These are phyloP conservation scores for Pseudogymnoascus sp. DNA, from an alignment of 2,329 filamentous ascomycete genomes.

Conservation along the genomic window DNA sequence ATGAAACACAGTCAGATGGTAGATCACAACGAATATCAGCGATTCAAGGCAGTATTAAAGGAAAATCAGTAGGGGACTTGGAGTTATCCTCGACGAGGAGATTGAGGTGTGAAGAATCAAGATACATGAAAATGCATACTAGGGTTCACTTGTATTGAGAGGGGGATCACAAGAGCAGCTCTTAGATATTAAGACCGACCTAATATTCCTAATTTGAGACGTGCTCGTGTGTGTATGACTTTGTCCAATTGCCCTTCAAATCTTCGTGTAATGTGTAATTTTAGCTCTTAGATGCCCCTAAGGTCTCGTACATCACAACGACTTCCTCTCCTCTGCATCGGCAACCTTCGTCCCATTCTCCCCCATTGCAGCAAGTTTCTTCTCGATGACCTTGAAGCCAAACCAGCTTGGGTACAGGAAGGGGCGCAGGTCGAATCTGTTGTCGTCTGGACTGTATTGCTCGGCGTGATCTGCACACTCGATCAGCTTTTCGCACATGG, in stretches of 20 bases:
- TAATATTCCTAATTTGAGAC: no score
- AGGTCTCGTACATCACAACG: background rate
- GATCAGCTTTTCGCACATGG: background rate
- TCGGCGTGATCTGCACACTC: conserved; percentile 26
- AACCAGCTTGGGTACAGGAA: conserved; percentile 41
- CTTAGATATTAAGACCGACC: no score
- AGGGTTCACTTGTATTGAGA: no score
- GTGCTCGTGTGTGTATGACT: no score
- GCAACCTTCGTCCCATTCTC: conserved; percentile 23
- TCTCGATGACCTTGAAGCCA: conserved; percentile 40
- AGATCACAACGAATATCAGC: no score
- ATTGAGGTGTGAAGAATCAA: no score
- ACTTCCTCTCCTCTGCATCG: conserved; percentile 13
- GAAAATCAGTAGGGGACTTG: no score
- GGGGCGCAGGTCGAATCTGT: conserved; percentile 51
- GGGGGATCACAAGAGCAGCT: no score
- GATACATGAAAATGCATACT: no score
- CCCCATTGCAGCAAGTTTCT: conserved; percentile 39
- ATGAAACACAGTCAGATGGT: no score
- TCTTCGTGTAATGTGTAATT: background rate
- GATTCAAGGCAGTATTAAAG: no score
- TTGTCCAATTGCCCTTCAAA: background rate
- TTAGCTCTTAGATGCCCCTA: background rate
- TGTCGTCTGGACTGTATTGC: conserved; percentile 50
- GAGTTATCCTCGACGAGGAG: no score